These are phyloP conservation scores for Aspergillus sp. DNA, from an alignment of 2,329 filamentous ascomycete species.

Conservation along the genomic window DNA sequence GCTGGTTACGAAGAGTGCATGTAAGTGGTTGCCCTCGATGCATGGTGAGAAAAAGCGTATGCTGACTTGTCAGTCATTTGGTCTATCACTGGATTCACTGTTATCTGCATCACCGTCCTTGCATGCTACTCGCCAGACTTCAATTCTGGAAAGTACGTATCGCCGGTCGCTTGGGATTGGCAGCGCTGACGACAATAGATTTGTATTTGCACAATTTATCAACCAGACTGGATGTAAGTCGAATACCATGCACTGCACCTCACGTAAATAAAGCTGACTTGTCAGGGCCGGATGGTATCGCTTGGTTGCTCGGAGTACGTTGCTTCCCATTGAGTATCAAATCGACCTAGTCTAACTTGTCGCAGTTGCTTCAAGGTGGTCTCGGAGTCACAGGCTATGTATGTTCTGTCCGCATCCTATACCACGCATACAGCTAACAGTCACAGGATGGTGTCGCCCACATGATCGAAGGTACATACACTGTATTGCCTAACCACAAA, in stretches of 20 bases:
- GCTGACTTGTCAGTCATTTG: constrained; percentile 45
- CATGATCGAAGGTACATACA: constrained; percentile 30
- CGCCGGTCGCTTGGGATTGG: neutral
- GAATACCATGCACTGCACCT: neutral
- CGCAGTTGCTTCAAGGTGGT: constrained; percentile 41
- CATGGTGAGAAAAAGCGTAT: too few species aligned
- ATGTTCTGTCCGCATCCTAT: constrained; percentile 10
- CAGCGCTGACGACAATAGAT: constrained; percentile 16
- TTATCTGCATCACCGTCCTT: constrained; percentile 63
- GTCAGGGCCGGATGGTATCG: constrained; percentile 53
- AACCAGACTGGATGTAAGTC: constrained; percentile 55
- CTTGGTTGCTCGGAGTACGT: constrained; percentile 38
- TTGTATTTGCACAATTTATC: constrained; percentile 57
- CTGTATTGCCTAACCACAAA: neutral
- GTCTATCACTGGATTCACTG: constrained; percentile 59
- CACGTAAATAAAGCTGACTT: constrained; percentile 8
- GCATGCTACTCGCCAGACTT: constrained; percentile 59
- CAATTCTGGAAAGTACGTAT: constrained; percentile 52
- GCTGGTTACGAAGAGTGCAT: constrained; percentile 58
- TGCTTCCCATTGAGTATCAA: neutral
- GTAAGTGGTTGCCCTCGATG: constrained; percentile 13
- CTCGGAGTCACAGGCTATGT: constrained; percentile 49
- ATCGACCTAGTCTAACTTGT: constrained; percentile 12
- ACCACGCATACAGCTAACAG: neutral
- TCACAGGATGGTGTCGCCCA: constrained; percentile 37